A percentile compares a stretch with the other conserved stretches of the same genome.
phyloP scores from a whole-genome alignment of 23 red algal genomes.

The Gracilaria domingensis region DNA sequence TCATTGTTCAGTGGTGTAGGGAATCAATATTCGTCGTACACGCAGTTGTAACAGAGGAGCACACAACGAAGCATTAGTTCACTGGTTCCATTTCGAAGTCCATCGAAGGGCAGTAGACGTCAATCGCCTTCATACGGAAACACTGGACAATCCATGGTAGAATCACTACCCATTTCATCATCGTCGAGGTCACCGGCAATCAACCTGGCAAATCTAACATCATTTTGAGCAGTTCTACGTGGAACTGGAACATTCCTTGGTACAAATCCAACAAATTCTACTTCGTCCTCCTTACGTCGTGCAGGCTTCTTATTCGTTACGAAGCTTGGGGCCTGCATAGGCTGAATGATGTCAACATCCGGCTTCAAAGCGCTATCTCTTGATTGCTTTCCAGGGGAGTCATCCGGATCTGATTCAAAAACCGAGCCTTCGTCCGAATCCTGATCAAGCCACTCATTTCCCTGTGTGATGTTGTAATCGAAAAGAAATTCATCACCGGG shows the following conservation, averaged over 20 bases:
- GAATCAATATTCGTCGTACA: no score
- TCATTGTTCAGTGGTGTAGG: no score
- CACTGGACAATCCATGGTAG: slow-evolving; percentile 34
- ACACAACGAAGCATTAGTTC: no score
- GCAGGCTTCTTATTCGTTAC: neutral
- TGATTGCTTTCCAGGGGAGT: slow-evolving; percentile 34
- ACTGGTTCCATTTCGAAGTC: no score
- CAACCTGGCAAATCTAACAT: neutral
- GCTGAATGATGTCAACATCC: neutral
- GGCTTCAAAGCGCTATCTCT: neutral
- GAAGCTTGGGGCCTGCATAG: neutral
- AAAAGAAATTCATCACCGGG: slow-evolving; percentile 73
- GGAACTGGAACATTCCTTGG: neutral
- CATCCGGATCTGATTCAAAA: slow-evolving; percentile 1
- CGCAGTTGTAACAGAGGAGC: no score
- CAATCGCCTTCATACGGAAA: neutral
- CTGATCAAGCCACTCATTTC: slow-evolving; percentile 57
- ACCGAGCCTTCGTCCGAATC: slow-evolving; percentile 25
- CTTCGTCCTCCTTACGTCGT: neutral
- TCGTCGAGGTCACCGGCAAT: neutral
- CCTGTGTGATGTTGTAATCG: slow-evolving; percentile 57
- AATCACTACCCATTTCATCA: slow-evolving; percentile 9
- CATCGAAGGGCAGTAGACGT: no score
- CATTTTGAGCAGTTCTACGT: neutral
- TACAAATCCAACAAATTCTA: neutral